phyloP scores from a whole-genome alignment of 129 eudicot species.

The Saposhnikovia divaricata region DNA sequence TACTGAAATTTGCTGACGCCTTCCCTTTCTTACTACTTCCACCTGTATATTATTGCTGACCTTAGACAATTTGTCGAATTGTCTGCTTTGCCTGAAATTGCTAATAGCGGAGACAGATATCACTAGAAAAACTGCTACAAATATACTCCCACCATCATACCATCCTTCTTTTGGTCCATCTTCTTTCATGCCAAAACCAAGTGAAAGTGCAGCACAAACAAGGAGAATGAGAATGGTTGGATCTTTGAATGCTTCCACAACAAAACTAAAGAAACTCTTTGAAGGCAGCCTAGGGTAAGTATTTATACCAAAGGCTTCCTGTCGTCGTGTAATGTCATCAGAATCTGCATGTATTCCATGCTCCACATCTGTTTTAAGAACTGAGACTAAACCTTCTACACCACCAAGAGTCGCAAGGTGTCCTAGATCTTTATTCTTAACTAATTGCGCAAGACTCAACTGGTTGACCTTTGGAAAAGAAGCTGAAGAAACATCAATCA shows the following conservation, averaged over 20 bases:
- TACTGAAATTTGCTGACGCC: slow-evolving; percentile 32
- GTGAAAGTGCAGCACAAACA: slow-evolving; percentile 41
- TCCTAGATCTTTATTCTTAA: slow-evolving; percentile 21
- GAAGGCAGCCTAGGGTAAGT: slow-evolving; percentile 23
- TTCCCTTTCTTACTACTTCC: slow-evolving; percentile 43
- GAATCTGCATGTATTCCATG: slow-evolving; percentile 21
- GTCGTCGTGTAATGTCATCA: slow-evolving; percentile 21
- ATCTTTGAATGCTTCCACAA: slow-evolving; percentile 40
- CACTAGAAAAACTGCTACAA: slow-evolving; percentile 39
- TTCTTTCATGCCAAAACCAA: slow-evolving; percentile 45
- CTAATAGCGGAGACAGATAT: slow-evolving; percentile 39
- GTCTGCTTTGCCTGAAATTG: slow-evolving; percentile 36
- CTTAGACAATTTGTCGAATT: slow-evolving; percentile 40
- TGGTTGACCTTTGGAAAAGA: slow-evolving; percentile 12
- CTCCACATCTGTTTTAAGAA: slow-evolving; percentile 18
- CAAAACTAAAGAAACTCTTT: slow-evolving; percentile 29
- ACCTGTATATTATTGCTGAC: slow-evolving; percentile 27
- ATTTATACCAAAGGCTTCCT: slow-evolving; percentile 27
- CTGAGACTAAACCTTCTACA: slow-evolving; percentile 13
- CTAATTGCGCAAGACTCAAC: slow-evolving; percentile 18
- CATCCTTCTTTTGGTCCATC: slow-evolving; percentile 46
- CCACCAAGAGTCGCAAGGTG: slow-evolving; percentile 26
- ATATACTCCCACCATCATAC: slow-evolving; percentile 54
- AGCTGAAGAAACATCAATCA: slow-evolving; percentile 5
- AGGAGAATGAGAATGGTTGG: slow-evolving; percentile 38